A percentile compares a stretch with the other conserved stretches of the same genome.
Evolutionary conservation across 371 early-diverging fungal species (phyloP).

Genomic region (Globomyces sp.): DNA sequence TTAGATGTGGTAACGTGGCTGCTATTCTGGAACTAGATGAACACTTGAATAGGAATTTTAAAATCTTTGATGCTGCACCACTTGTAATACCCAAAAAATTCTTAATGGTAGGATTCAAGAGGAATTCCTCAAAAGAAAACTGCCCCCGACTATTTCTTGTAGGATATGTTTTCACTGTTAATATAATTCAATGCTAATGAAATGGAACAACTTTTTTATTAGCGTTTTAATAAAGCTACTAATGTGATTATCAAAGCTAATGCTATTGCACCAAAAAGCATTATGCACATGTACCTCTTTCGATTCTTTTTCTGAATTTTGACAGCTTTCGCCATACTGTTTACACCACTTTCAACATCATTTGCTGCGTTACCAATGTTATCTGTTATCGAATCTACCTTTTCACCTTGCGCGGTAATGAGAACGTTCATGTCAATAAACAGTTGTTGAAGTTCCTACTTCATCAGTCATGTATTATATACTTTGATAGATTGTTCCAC

Average conservation of each 20-base stretch:
- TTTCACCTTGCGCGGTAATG: constrained; percentile 75
- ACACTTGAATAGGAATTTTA: constrained; percentile 75
- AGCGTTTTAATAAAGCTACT: no score
- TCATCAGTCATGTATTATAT: constrained; percentile 11
- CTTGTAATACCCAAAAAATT: constrained; percentile 37
- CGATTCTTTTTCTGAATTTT: constrained; percentile 69
- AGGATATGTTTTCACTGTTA: constrained; percentile 15
- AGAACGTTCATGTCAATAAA: constrained; percentile 89
- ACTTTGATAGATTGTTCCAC: constrained; percentile 82
- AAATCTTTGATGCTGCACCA: constrained; percentile 84
- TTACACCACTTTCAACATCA: constrained; percentile 70
- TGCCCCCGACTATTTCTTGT: constrained; percentile 91
- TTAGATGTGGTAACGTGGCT: constrained; percentile 97
- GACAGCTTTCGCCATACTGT: constrained; percentile 66
- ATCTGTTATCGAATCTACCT: constrained; percentile 67
- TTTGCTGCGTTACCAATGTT: constrained; percentile 61
- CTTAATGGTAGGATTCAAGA: constrained; percentile 61
- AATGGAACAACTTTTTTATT: no score
- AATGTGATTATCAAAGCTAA: not conserved
- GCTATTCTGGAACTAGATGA: constrained; percentile 97
- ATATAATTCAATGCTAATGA: no score
- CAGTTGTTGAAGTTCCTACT: constrained; percentile 80
- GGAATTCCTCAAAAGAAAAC: constrained; percentile 75
- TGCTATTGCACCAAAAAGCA: not conserved
- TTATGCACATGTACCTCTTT: constrained; percentile 45